These are phyloP conservation scores for Linderniella brevidens DNA, from an alignment of 257 asterid species.

Conservation along the genomic window DNA sequence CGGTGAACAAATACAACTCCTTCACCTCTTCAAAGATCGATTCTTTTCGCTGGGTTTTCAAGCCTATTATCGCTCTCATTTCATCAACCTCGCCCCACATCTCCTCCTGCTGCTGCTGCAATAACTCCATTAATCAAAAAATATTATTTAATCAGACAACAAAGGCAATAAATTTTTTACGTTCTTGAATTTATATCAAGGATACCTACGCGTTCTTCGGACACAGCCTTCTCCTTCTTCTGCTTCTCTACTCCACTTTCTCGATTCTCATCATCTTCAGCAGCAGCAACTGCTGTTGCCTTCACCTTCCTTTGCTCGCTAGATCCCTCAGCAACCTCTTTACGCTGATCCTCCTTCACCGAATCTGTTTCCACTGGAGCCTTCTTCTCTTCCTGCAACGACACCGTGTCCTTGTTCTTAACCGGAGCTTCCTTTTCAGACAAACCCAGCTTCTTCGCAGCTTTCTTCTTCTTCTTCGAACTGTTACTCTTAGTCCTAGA, in stretches of 20 bases:
- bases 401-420: conserved; percentile 7
- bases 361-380: too few species aligned
- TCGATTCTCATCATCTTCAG: conserved; percentile 3
- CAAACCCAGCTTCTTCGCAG: neutral
- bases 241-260: conserved; percentile 2
- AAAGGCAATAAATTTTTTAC: neutral
- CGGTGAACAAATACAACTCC: conserved; percentile 51
- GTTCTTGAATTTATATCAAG: neutral
- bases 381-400: neutral
- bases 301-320: too few species aligned
- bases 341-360: neutral
- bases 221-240: conserved; percentile 1
- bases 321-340: conserved; percentile 2
- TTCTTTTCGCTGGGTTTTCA: conserved; percentile 20
- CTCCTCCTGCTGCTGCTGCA: conserved; percentile 23
- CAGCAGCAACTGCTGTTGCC: too few species aligned
- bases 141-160: neutral
- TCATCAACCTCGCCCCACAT: conserved; percentile 60
- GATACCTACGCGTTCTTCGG: neutral
- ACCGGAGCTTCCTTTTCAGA: conserved; percentile 10
- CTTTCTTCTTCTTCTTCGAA: conserved; percentile 7
- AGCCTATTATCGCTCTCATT: conserved; percentile 44
- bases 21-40: conserved; percentile 38
- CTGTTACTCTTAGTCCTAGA: conserved; percentile 6
- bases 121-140: neutral